Base-by-base conservation (phyloP, 2,329 filamentous ascomycete genomes). In the Exophiala oligosperma region DNA sequence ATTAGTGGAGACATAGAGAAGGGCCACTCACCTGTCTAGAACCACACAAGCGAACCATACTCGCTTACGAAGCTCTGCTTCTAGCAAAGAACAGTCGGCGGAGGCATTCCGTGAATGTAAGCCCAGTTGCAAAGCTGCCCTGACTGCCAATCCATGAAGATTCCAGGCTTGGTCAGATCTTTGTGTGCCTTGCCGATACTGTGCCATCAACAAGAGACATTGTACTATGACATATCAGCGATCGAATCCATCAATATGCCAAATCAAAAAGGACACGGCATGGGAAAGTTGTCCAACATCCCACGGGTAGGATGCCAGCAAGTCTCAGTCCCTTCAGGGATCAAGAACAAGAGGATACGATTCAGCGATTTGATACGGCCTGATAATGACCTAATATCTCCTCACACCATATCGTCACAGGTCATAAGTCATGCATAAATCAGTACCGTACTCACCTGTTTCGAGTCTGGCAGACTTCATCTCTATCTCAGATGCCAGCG, bases 31-130 rank as follows among this genome's bases (percentile, higher is more conserved):
- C 60, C 60, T 60, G 41, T 62, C 60, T 17, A 62, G 29, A 21
- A 62, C 53, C 54, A 62, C 48, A 37, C 60, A 62, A n/a, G 57
- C 60, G 29, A 62, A 60, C 60, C 60, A 62, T 7, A 57, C 59
- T 37, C 60, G 49, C 29, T 60, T 62, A 17, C 60, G 56, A 11
- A 62, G 56, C 41, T 62, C 60, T 24, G 60, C 54, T 37, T 62
- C 60, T 2, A 62, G 17, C 3, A 47, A 11, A 26, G 49, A 54
- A 28, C 57, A 43, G 11, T 50, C 60, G 14, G 52, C 47, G 7
- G 56, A 57, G 21, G 56, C 56, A 6, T 57, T 32, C 29, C 44
- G 44, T 8, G 60, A 62, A 46, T 62, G 60, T 17, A 62, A 38
- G 3, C 60, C 60, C 29, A 62, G 47, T 21, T 62, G 60, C 29